phyloP scores from a whole-genome alignment of 2,329 filamentous ascomycete genomes.

The Apiospora arundinis region DNA sequence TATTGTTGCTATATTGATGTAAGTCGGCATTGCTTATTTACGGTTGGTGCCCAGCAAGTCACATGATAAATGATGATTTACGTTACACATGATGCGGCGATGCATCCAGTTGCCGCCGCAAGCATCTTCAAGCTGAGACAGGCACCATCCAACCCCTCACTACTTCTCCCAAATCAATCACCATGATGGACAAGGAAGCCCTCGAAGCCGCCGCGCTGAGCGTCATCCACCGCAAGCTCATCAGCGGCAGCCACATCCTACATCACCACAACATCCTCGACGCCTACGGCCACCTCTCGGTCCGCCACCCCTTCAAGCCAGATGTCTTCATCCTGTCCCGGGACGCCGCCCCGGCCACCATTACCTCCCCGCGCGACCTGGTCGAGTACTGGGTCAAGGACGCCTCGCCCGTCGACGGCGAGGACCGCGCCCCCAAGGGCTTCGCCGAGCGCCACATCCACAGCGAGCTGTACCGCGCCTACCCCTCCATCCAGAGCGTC shows the following conservation, averaged over 20 bases:
- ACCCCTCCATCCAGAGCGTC: conserved; percentile 24
- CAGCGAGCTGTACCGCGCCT: conserved; percentile 31
- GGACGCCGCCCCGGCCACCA: conserved; percentile 53
- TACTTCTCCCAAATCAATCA: not conserved
- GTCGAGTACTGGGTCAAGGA: conserved; percentile 53
- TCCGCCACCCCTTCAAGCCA: conserved; percentile 53
- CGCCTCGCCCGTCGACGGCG: conserved; percentile 47
- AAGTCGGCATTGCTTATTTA: not conserved
- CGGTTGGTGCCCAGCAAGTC: not conserved
- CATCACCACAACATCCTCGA: conserved; percentile 58
- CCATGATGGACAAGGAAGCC: conserved; percentile 18
- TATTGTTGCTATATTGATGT: no score
- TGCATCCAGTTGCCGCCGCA: no score
- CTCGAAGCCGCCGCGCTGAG: conserved; percentile 15
- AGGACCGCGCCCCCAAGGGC: conserved; percentile 42
- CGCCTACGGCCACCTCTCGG: conserved; percentile 56
- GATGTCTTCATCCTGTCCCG: conserved; percentile 55
- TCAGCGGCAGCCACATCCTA: conserved; percentile 58
- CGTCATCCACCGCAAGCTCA: conserved; percentile 36
- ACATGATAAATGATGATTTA: not conserved
- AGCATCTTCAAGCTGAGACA: not conserved
- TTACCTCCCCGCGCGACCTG: conserved; percentile 50
- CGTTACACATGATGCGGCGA: not conserved
- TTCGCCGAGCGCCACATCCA: conserved; percentile 36
- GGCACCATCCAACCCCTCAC: not conserved